phyloP scores from a whole-genome alignment of 176 grass and related monocot species.

The Rhipidocladum racemiflorum region DNA sequence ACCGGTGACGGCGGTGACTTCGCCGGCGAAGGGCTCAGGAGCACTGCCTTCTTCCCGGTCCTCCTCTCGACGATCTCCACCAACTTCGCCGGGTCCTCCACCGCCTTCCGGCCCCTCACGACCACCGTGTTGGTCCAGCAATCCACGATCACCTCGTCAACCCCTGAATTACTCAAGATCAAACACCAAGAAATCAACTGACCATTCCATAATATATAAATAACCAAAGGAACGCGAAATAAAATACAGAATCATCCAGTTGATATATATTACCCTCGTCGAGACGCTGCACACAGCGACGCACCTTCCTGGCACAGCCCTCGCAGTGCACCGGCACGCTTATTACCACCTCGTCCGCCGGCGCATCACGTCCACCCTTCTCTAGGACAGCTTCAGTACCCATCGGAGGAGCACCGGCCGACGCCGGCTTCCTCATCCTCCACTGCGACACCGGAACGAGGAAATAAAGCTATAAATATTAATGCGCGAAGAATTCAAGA shows the following conservation, averaged over 20 bases:
- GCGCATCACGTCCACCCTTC: not conserved
- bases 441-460: not conserved
- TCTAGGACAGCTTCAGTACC: not conserved
- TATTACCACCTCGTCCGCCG: constrained; percentile 33
- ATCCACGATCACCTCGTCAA: constrained; percentile 56
- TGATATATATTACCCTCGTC: constrained; percentile 39
- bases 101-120: constrained; percentile 36
- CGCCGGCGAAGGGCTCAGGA: constrained; percentile 40
- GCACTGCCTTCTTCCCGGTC: constrained; percentile 46
- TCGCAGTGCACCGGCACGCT: constrained; percentile 59
- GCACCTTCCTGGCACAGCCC: constrained; percentile 61
- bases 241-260: not conserved
- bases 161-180: constrained; percentile 32
- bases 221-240: not conserved
- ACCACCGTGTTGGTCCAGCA: constrained; percentile 46
- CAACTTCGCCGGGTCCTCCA: constrained; percentile 36
- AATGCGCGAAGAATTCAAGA: not conserved
- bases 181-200: not conserved
- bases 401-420: not conserved
- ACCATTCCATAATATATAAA: not conserved
- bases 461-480: not conserved
- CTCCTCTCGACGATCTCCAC: constrained; percentile 41
- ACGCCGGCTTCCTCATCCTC: not conserved
- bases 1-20: not conserved
- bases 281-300: constrained; percentile 37